A percentile compares a stretch with the other conserved stretches of the same genome.
Conservation (phyloP, 495 filamentous ascomycete species). For the Hapsidospora chrysogenum region DNA sequence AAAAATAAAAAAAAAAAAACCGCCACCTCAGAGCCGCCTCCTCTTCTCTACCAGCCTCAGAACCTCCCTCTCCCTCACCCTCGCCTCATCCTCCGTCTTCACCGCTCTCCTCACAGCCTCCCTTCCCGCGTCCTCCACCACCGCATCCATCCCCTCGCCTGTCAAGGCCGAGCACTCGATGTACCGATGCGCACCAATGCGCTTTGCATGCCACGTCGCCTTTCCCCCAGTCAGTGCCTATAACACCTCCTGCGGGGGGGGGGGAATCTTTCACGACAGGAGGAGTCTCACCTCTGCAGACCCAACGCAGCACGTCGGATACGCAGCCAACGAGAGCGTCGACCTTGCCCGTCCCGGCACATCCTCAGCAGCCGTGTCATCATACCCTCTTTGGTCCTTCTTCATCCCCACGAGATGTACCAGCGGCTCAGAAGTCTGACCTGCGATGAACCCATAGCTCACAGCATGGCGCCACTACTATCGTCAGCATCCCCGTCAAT, state of each 20-base stretch:
- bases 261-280: neutral
- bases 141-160: neutral
- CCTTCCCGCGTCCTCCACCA: neutral
- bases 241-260: neutral
- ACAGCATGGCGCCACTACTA: slow-evolving; percentile 1
- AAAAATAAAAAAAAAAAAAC: no score
- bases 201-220: neutral
- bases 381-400: no score
- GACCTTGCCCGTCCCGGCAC: no score
- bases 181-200: neutral
- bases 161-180: slow-evolving; percentile 2
- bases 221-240: neutral
- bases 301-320: slow-evolving; percentile 1
- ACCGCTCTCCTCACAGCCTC: neutral
- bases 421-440: neutral
- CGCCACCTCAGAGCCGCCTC: no score
- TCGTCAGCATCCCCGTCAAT: no score
- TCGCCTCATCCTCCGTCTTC: no score
- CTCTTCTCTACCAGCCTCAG: no score
- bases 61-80: no score
- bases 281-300: neutral
- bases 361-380: no score
- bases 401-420: slow-evolving; percentile 1
- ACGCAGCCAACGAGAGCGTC: neutral
- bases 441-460: neutral